Conservation (phyloP, 257 asterid genomes). For the Solanum dulcamara region DNA sequence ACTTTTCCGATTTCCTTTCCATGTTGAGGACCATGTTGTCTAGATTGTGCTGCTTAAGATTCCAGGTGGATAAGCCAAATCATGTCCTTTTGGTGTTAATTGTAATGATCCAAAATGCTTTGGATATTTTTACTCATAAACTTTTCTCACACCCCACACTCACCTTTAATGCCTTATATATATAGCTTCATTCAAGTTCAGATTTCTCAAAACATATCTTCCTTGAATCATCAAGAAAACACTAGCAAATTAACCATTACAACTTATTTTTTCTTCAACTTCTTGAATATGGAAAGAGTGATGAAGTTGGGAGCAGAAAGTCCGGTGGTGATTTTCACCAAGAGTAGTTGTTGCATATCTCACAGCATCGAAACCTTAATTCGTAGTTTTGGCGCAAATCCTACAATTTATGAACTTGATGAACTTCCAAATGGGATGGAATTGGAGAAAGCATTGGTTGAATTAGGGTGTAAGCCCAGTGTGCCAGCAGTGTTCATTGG, state of each 20-base stretch:
- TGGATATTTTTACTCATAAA: background rate
- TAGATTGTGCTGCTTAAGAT: background rate
- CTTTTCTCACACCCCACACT: background rate
- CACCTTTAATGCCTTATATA: background rate
- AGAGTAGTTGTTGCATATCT: constrained; percentile 43
- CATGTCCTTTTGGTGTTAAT: background rate
- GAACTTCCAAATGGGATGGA: constrained; percentile 19
- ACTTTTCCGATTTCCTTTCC: background rate
- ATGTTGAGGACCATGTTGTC: background rate
- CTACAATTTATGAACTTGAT: constrained; percentile 31
- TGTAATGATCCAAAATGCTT: background rate
- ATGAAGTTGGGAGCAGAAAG: constrained; percentile 24
- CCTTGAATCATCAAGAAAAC: background rate
- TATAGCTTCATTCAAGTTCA: background rate
- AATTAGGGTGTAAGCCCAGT: constrained; percentile 37
- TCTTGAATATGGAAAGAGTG: constrained; percentile 18
- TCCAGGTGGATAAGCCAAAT: background rate
- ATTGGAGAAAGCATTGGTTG: constrained; percentile 33
- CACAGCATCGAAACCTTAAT: constrained; percentile 28
- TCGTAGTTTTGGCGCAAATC: constrained; percentile 42
- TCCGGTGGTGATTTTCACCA: constrained; percentile 53
- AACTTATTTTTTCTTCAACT: background rate
- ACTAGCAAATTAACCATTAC: too few species aligned
- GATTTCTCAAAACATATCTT: background rate
- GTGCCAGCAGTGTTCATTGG: constrained; percentile 58